phyloP scores from a whole-genome alignment of 495 filamentous ascomycete genomes.

The Echria macrotheca region DNA sequence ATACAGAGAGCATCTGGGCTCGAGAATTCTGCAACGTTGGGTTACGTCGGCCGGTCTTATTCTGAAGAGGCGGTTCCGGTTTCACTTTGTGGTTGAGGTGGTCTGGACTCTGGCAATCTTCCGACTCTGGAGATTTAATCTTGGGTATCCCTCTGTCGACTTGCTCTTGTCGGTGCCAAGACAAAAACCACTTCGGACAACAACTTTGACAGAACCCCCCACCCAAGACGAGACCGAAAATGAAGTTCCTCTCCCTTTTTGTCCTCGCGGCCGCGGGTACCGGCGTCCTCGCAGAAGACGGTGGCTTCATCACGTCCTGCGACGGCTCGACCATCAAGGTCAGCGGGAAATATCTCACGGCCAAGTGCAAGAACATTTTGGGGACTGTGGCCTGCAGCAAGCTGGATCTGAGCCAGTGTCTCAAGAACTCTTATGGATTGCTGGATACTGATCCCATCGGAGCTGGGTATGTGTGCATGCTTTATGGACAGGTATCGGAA shows the following conservation, averaged over 20 bases:
- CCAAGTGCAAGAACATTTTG: constrained; percentile 21
- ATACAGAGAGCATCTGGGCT: background rate
- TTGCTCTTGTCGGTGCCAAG: too few species aligned
- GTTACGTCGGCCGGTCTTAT: background rate
- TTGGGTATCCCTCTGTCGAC: too few species aligned
- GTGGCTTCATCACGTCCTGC: constrained; percentile 19
- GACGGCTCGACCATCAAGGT: constrained; percentile 16
- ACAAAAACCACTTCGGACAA: too few species aligned
- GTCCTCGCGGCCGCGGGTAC: background rate
- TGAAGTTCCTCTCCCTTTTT: constrained; percentile 3
- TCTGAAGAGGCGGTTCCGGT: background rate
- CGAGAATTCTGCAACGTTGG: background rate
- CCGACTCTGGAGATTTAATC: too few species aligned
- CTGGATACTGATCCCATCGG: constrained; percentile 16
- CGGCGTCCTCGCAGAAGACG: constrained; percentile 3
- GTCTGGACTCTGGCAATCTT: background rate
- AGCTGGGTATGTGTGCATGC: constrained; percentile 15
- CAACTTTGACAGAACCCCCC: too few species aligned
- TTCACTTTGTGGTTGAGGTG: background rate
- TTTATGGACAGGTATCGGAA: too few species aligned
- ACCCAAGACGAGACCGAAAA: too few species aligned
- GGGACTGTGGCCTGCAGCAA: constrained; percentile 17
- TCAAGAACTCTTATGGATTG: constrained; percentile 21
- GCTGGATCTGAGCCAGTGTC: constrained; percentile 22
- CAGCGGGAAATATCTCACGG: constrained; percentile 17